Percentiles rank a stretch among this genome's conserved stretches.
These are phyloP conservation scores for Saraca asoca DNA, from an alignment of 331 rosid genomes.

Conservation along the genomic window DNA sequence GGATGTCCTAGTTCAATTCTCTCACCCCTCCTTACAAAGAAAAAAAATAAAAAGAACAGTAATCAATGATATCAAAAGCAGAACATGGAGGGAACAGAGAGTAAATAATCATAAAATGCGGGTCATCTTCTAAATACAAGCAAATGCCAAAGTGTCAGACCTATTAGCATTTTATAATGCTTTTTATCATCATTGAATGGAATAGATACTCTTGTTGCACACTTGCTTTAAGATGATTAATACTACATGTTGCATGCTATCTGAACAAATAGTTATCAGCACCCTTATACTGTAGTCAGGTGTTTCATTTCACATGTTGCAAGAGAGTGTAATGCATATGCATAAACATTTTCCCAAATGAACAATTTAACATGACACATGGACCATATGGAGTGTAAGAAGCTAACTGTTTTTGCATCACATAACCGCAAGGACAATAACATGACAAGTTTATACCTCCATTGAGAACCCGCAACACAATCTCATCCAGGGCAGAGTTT, in stretches of 20 bases:
- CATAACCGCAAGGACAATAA: slow-evolving; percentile 10
- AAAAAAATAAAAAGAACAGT: not conserved
- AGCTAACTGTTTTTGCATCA: slow-evolving; percentile 23
- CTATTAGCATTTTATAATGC: not conserved
- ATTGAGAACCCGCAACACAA: slow-evolving; percentile 80
- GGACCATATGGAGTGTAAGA: slow-evolving; percentile 9
- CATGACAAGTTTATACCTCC: slow-evolving; percentile 56
- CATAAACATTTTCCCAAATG: slow-evolving; percentile 15
- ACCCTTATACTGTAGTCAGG: slow-evolving; percentile 4
- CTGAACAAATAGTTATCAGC: slow-evolving; percentile 1
- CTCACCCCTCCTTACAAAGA: not conserved
- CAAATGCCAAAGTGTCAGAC: not conserved
- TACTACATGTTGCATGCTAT: slow-evolving; percentile 10
- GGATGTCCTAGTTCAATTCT: slow-evolving; percentile 2
- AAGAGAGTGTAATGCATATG: slow-evolving; percentile 20
- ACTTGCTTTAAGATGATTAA: slow-evolving; percentile 27
- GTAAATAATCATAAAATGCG: slow-evolving; percentile 16
- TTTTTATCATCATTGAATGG: not conserved
- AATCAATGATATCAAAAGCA: slow-evolving; percentile 3
- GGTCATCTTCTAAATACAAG: not conserved
- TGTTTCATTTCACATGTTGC: slow-evolving; percentile 17
- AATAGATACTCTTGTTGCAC: not conserved
- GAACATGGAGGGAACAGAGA: not conserved
- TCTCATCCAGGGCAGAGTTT: slow-evolving; percentile 95
- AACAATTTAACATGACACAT: slow-evolving; percentile 8